phyloP scores from a whole-genome alignment of 2,329 filamentous ascomycete species.

The Monilinia aucupariae region DNA sequence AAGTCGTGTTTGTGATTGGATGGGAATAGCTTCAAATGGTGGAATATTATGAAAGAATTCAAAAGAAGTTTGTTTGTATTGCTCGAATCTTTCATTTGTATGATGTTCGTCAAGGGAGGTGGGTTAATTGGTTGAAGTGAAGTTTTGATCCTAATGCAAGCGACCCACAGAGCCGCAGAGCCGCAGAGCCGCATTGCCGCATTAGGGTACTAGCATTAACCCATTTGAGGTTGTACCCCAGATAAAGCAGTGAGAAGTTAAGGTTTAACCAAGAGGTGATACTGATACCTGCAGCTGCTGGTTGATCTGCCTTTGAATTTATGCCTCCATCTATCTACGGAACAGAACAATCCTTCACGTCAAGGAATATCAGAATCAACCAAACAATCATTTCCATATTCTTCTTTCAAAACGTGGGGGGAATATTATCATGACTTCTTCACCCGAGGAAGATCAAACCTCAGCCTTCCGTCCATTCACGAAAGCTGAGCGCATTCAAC shows the following conservation, averaged over 20 bases:
- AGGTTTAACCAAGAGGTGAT: too few species aligned
- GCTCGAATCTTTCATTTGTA: background rate
- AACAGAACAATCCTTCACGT: background rate
- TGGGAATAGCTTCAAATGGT: background rate
- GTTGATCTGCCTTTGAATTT: background rate
- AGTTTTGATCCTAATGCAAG: conserved; percentile 25
- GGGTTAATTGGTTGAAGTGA: conserved; percentile 4
- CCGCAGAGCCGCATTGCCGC: too few species aligned
- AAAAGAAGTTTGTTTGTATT: background rate
- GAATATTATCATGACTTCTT: conserved; percentile 17
- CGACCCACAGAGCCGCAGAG: conserved; percentile 32
- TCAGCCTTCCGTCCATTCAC: conserved; percentile 48
- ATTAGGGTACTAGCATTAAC: too few species aligned
- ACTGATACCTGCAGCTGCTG: background rate
- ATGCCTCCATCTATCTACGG: background rate
- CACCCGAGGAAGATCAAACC: conserved; percentile 18
- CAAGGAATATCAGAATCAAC: background rate
- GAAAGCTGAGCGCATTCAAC: conserved; percentile 70
- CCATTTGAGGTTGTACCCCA: conserved; percentile 1
- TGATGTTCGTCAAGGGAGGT: too few species aligned
- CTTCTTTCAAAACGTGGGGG: background rate
- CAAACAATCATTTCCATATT: background rate
- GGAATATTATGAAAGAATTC: background rate
- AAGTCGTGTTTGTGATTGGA: too few species aligned
- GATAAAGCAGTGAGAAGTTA: too few species aligned